A percentile compares a stretch with the other conserved stretches of the same genome.
phyloP scores from a whole-genome alignment of 305 asterid species.

The Caryopteris hybrid region DNA sequence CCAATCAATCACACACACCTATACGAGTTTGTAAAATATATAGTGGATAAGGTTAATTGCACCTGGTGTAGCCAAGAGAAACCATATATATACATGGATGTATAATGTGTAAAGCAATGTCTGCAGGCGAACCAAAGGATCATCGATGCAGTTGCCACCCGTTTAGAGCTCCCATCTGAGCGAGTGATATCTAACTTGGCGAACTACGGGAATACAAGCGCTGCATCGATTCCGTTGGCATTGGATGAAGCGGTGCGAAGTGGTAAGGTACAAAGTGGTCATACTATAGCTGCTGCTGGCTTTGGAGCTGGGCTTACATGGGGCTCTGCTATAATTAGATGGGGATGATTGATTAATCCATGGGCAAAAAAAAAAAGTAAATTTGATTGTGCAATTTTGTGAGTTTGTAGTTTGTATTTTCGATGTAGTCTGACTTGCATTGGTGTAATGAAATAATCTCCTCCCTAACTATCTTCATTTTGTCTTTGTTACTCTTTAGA shows the following conservation, averaged over 20 bases:
- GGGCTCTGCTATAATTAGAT: constrained; percentile 87
- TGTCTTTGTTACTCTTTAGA: neutral
- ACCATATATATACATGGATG: neutral
- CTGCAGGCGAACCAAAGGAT: constrained; percentile 91
- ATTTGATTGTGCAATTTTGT: constrained; percentile 13
- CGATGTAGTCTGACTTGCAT: neutral
- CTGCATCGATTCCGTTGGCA: constrained; percentile 93
- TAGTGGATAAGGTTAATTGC: too few species aligned
- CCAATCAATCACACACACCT: too few species aligned
- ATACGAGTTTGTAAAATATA: too few species aligned
- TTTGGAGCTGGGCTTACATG: constrained; percentile 98
- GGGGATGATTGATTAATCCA: constrained; percentile 48
- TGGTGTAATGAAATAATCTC: constrained; percentile 11
- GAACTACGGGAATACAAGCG: constrained; percentile 85
- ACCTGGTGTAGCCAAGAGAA: too few species aligned
- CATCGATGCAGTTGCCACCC: constrained; percentile 80
- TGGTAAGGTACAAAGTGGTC: constrained; percentile 73
- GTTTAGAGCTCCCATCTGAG: constrained; percentile 60
- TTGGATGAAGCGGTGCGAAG: constrained; percentile 88
- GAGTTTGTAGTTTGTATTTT: constrained; percentile 6
- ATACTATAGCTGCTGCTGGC: constrained; percentile 88
- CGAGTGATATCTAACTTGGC: constrained; percentile 85
- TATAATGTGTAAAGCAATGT: neutral
- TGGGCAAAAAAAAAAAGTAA: neutral
- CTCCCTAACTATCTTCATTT: neutral